Conservation (phyloP, 495 filamentous ascomycete species). For the Sabuloglossum arenarium region DNA sequence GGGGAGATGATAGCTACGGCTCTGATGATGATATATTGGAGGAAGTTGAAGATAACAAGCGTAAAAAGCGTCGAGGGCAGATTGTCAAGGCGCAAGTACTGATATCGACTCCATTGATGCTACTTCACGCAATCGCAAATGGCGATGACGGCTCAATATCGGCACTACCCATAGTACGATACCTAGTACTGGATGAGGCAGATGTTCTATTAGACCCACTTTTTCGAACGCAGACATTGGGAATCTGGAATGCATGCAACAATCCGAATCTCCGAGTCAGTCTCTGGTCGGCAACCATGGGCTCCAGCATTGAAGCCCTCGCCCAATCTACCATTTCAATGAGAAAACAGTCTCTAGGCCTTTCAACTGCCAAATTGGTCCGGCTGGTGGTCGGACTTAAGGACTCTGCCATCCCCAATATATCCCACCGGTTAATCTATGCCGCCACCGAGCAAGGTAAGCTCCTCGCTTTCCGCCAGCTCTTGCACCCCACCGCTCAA, state of each 20-base stretch:
- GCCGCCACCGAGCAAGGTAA: conserved; percentile 86
- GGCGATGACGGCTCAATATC: conserved; percentile 20
- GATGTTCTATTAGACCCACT: conserved; percentile 83
- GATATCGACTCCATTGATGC: conserved; percentile 64
- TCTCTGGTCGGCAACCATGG: conserved; percentile 94
- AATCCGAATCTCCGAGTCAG: conserved; percentile 44
- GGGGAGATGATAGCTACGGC: not conserved
- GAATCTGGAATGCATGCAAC: conserved; percentile 61
- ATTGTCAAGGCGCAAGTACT: conserved; percentile 54
- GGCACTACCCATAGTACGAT: conserved; percentile 38
- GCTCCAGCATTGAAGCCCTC: conserved; percentile 70
- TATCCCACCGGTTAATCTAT: conserved; percentile 76
- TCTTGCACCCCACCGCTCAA: conserved; percentile 48
- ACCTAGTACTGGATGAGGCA: conserved; percentile 77
- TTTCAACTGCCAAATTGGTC: conserved; percentile 29
- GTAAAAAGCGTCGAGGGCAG: conserved; percentile 15
- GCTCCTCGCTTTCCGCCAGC: conserved; percentile 72
- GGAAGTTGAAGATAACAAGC: conserved; percentile 16
- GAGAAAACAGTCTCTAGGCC: conserved; percentile 18
- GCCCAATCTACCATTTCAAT: conserved; percentile 38
- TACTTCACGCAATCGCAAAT: conserved; percentile 52
- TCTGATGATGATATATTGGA: conserved; percentile 8
- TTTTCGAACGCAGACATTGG: conserved; percentile 75
- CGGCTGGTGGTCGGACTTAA: conserved; percentile 86
- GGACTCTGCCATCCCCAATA: conserved; percentile 81